phyloP scores from a whole-genome alignment of 2,329 filamentous ascomycete species.

The Calonectria pauciramosa region DNA sequence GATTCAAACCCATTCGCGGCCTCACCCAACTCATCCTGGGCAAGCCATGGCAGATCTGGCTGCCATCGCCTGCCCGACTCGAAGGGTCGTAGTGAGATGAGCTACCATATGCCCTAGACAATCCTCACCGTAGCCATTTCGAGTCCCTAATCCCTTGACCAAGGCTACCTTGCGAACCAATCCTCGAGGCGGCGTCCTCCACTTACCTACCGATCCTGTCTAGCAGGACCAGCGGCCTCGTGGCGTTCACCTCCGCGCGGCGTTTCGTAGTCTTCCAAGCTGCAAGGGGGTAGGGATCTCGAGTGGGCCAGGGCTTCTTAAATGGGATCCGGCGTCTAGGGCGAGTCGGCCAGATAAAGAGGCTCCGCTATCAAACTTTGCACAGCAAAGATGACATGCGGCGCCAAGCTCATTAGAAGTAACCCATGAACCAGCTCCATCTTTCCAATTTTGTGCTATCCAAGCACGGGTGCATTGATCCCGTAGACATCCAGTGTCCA shows the following conservation, averaged over 20 bases:
- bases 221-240: slow-evolving; percentile 40
- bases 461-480: slow-evolving; percentile 44
- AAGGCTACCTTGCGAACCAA: slow-evolving; percentile 30
- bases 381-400: slow-evolving; percentile 49
- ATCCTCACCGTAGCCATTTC: slow-evolving; percentile 30
- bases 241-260: slow-evolving; percentile 37
- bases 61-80: slow-evolving; percentile 28
- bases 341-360: slow-evolving; percentile 41
- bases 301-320: slow-evolving; percentile 18
- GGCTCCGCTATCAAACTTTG: slow-evolving; percentile 44
- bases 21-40: slow-evolving; percentile 17
- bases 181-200: slow-evolving; percentile 41
- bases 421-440: slow-evolving; percentile 45
- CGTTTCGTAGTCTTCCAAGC: slow-evolving; percentile 30
- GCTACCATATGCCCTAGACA: slow-evolving; percentile 42
- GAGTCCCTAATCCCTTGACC: slow-evolving; percentile 18
- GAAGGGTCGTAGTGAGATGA: slow-evolving; percentile 46
- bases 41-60: slow-evolving; percentile 36
- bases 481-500: slow-evolving; percentile 63
- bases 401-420: slow-evolving; percentile 48
- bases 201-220: slow-evolving; percentile 34
- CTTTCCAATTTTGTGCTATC: slow-evolving; percentile 44
- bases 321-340: slow-evolving; percentile 25
- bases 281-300: slow-evolving; percentile 1
- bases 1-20: slow-evolving; percentile 34